Base-by-base conservation (phyloP, 257 asterid species). In the Lycium ferocissimum region DNA sequence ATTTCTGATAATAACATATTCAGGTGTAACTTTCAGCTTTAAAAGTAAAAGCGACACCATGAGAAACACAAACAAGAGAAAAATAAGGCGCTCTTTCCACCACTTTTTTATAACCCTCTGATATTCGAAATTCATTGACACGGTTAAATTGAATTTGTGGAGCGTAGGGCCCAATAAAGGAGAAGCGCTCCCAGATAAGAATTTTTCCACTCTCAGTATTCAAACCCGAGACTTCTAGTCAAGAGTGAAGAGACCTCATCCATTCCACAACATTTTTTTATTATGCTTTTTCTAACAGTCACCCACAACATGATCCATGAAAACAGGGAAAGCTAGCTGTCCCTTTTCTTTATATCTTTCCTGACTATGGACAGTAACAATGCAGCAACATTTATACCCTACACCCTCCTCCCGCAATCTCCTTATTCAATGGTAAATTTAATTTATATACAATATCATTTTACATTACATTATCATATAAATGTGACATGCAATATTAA, bases 281-380 rank as follows among this genome's bases (percentile, higher is more conserved):
- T 37, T 51, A 51, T 69, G 10, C 22, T 37, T 37, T 45, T 38
- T 85, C 47, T 35, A 54, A 67, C 66, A 84, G 75, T 87, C 88
- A 86, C 87, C 81, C 75, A 81, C 66, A 81, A 85, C 81, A 53
- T 37, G 85, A 72, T 86, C 84, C 45, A 43, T 51, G 40, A 81
- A 40, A 15, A 59, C 62, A 9, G 54, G 71, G 54, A 38, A 63
- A 59, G 54, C 40, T 18, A 67, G 75, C 20, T 67, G 67, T 65
- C 84, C 54, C 35, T 22, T 51, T 15, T 51, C 49, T 54, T 38
- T 12, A 13, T 10, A 18, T 35, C 84, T 51, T 63, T 47, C 72
- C 43, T 17, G 5, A 70, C 59, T 9, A 72, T 33, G 53, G 80
- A 72, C 37, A 56, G 56, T 57, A 71, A 26, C 54, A 40, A 15